phyloP scores from a whole-genome alignment of 1,284 basidiomycete species.

The Paramarasmius palmivorus region DNA sequence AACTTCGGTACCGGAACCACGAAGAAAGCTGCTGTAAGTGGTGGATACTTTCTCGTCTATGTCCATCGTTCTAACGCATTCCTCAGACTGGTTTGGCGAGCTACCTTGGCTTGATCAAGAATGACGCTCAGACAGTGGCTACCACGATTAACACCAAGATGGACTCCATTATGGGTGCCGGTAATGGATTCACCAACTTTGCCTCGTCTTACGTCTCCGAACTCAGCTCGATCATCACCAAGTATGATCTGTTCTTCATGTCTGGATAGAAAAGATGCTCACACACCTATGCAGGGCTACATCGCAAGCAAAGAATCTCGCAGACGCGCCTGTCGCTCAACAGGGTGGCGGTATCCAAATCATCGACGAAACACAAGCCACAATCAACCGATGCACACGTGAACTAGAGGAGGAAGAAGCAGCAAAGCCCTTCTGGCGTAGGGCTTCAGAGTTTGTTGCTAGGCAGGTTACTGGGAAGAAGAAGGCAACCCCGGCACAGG shows the following conservation, averaged over 20 bases:
- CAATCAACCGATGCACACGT: too few species aligned
- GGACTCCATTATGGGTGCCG: slow-evolving; percentile 6
- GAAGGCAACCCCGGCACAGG: too few species aligned
- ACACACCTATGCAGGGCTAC: not conserved
- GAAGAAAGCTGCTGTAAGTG: slow-evolving; percentile 10
- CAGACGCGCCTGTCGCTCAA: not conserved
- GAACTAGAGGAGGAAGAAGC: too few species aligned
- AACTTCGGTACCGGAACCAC: slow-evolving; percentile 7
- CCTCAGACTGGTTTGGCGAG: slow-evolving; percentile 8
- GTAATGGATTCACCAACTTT: slow-evolving; percentile 9
- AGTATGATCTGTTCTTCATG: not conserved
- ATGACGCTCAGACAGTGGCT: slow-evolving; percentile 1
- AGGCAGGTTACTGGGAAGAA: too few species aligned
- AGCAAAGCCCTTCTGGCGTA: too few species aligned
- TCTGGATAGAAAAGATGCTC: too few species aligned
- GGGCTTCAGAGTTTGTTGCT: too few species aligned
- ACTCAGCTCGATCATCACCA: not conserved
- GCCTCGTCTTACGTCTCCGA: not conserved
- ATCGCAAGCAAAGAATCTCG: not conserved
- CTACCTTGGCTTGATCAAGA: slow-evolving; percentile 8
- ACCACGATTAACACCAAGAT: slow-evolving; percentile 10
- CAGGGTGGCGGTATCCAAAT: not conserved
- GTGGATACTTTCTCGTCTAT: not conserved
- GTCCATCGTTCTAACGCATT: not conserved
- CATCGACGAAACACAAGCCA: too few species aligned